Evolutionary conservation across 2,329 filamentous ascomycete species (phyloP).

Genomic region (Penicillium oxalicum): DNA sequence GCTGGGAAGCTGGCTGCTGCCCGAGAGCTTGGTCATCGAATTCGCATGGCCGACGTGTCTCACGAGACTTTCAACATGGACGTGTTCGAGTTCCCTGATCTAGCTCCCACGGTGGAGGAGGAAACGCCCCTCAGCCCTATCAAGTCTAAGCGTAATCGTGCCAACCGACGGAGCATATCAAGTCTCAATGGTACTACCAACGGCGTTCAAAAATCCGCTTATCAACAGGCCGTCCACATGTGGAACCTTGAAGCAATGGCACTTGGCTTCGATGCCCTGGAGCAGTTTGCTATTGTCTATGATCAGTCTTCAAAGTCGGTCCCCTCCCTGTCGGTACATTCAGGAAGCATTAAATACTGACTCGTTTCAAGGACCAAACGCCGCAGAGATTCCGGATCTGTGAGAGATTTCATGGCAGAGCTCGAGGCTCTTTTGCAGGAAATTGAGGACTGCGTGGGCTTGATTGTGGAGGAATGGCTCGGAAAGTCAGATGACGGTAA

Average conservation of each 20-base stretch:
- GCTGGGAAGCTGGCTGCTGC: constrained; percentile 49
- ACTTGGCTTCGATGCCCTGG: constrained; percentile 60
- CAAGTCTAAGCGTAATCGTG: constrained; percentile 24
- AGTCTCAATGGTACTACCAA: constrained; percentile 16
- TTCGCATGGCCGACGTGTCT: constrained; percentile 47
- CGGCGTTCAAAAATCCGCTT: constrained; percentile 12
- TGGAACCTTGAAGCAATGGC: constrained; percentile 65
- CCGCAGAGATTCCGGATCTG: constrained; percentile 29
- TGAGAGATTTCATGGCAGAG: constrained; percentile 50
- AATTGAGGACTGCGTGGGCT: constrained; percentile 53
- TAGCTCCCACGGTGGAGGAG: constrained; percentile 20
- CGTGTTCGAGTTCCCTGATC: constrained; percentile 23
- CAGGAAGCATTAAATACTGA: constrained; percentile 4
- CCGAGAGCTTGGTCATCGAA: constrained; percentile 46
- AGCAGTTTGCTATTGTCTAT: constrained; percentile 57
- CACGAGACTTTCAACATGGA: constrained; percentile 37
- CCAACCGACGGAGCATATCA: constrained; percentile 26
- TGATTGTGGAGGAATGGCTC: constrained; percentile 61
- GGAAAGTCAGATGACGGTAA: constrained; percentile 51
- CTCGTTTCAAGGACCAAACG: constrained; percentile 22
- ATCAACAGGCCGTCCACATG: constrained; percentile 54
- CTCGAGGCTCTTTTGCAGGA: constrained; percentile 52
- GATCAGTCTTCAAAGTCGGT: constrained; percentile 41
- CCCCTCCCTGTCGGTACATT: neutral
- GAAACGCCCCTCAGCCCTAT: constrained; percentile 28